phyloP scores from a whole-genome alignment of 2,329 filamentous ascomycete genomes.

The Trichophyton rubrum region DNA sequence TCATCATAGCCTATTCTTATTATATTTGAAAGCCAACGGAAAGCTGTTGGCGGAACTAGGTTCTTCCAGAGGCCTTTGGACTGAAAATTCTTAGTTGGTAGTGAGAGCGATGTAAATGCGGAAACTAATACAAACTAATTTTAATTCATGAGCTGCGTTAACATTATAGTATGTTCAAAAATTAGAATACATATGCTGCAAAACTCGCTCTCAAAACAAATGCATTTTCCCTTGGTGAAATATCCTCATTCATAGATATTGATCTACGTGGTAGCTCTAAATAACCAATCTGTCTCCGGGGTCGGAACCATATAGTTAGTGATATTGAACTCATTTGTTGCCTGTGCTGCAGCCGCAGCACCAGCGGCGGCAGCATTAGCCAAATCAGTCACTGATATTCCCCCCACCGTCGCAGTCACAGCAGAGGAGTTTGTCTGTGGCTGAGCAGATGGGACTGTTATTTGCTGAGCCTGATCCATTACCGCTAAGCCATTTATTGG shows the following conservation, averaged over 20 bases:
- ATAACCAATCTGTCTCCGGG: constrained; percentile 36
- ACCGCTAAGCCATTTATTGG: background rate
- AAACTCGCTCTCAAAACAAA: background rate
- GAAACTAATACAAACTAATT: background rate
- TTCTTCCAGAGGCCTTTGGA: no score
- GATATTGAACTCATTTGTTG: constrained; percentile 30
- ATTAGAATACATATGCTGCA: background rate
- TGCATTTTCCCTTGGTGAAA: background rate
- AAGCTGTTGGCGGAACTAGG: no score
- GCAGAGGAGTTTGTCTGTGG: background rate
- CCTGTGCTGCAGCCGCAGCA: background rate
- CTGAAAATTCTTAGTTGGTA: no score
- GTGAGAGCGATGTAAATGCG: no score
- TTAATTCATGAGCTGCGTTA: background rate
- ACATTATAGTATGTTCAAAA: background rate
- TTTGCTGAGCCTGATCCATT: background rate
- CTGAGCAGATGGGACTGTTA: background rate
- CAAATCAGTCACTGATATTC: background rate
- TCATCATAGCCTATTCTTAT: no score
- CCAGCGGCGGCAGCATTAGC: background rate
- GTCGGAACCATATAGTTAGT: constrained; percentile 36
- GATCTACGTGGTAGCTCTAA: constrained; percentile 13
- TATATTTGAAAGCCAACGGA: no score
- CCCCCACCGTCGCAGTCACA: background rate
- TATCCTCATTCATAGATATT: background rate